These are phyloP conservation scores for Limtongozyma cylindracea DNA, from an alignment of 805 yeast genomes.

Conservation along the genomic window DNA sequence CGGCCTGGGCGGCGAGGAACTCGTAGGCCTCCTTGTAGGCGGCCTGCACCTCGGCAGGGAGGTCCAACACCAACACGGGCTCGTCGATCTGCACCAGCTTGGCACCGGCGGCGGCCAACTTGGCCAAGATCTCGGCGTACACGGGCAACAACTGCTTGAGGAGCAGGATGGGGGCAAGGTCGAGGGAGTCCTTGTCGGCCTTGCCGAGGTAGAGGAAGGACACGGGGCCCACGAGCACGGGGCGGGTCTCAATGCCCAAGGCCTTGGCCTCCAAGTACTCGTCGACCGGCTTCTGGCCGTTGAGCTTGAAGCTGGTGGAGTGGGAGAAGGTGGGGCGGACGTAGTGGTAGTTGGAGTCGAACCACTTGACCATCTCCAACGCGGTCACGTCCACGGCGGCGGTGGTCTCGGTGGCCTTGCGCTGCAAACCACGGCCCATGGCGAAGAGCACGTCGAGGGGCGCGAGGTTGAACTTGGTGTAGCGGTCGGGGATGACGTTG, in stretches of 20 bases:
- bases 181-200: constrained; percentile 94
- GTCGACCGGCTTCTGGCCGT: constrained; percentile 89
- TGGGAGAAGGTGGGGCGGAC: constrained; percentile 98
- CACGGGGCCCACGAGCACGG: constrained; percentile 90
- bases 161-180: constrained; percentile 77
- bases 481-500: constrained; percentile 93
- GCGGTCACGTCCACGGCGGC: constrained; percentile 96
- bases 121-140: constrained; percentile 68
- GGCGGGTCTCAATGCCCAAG: constrained; percentile 91
- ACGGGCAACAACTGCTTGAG: constrained; percentile 82
- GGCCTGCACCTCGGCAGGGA: constrained; percentile 59
- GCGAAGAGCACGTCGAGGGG: constrained; percentile 88
- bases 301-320: constrained; percentile 87
- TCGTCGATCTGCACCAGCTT: constrained; percentile 89
- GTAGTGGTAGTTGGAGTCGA: constrained; percentile 98
- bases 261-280: constrained; percentile 96
- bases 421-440: constrained; percentile 99
- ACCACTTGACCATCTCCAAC: constrained; percentile 99
- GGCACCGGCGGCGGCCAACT: constrained; percentile 90
- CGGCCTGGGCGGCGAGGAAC: constrained; percentile 33
- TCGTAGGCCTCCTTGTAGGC: constrained; percentile 81
- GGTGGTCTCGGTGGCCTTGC: constrained; percentile 69
- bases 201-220: constrained; percentile 90
- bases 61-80: constrained; percentile 87
- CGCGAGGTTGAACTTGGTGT: constrained; percentile 73